Evolutionary conservation across 2,329 filamentous ascomycete species (phyloP), one percentile per base, ranked within the genome.

Genomic region (Aphanocladium album): DNA sequence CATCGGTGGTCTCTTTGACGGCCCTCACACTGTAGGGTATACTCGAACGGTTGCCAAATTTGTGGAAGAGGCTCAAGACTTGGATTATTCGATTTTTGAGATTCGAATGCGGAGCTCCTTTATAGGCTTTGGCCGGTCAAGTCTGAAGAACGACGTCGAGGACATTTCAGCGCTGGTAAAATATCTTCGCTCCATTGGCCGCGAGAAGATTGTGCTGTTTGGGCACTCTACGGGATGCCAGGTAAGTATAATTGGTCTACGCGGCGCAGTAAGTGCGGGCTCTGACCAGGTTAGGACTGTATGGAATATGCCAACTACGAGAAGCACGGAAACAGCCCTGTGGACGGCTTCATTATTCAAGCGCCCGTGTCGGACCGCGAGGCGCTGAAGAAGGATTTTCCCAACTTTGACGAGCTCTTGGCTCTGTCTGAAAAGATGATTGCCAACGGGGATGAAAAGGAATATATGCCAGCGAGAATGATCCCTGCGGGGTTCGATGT

Each of bases 281-380:
- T 33, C 33, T 55, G 49, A 43, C 3, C 49, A 23, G 11, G 19
- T 53, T 23, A 17, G 81, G 83, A 85, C 66, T 83, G 79, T 63
- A 80, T 85, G 72, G 80, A 81, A 64, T 86, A 85, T 60, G 75
- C 75, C 21, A 72, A 78, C 57, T 76, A 76, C 25, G 69, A 70
- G 53, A 77, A 77, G 64, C 67, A 78, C 39, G 68, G 68, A 6
- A 73, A 74, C 45, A 75, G 83, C 14, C 82, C 84, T 0, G 76
- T 96, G 1, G 85, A 95, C 62, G 92, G 89, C 39, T 87, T 86
- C 53, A 88, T 96, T 49, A 76, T 96, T 59, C 92, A 96, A 72
- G 91, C 88, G 0, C 87, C 90, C 0, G 87, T 93, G 3, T 90
- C 86, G 1, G 91, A 96, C 71, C 81, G 91, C 33, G 88, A 96